Evolutionary conservation across 2,329 filamentous ascomycete species (phyloP).

Genomic region (Trichoderma atrobrunneum): DNA sequence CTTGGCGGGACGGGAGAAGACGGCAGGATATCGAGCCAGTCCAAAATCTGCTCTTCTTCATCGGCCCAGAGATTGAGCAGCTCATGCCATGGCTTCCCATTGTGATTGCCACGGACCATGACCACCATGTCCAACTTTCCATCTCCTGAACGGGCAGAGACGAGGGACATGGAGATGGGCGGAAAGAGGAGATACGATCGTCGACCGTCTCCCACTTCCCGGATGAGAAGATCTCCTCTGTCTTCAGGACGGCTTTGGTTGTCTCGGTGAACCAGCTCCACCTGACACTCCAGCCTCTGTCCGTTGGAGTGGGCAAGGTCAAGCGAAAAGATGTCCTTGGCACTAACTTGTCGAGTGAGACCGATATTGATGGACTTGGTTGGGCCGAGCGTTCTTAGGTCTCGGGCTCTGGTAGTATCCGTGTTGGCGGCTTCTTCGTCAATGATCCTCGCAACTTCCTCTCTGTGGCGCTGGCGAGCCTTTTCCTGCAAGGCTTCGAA

Average conservation of each 20-base stretch:
- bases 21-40: slow-evolving; percentile 83
- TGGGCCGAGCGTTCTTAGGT: slow-evolving; percentile 72
- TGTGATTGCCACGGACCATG: slow-evolving; percentile 75
- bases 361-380: slow-evolving; percentile 71
- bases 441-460: slow-evolving; percentile 69
- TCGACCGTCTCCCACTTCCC: slow-evolving; percentile 75
- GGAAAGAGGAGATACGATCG: slow-evolving; percentile 83
- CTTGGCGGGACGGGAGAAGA: slow-evolving; percentile 48
- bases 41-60: slow-evolving; percentile 71
- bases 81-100: slow-evolving; percentile 75
- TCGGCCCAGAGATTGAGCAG: slow-evolving; percentile 74
- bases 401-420: slow-evolving; percentile 75
- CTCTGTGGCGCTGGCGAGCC: slow-evolving; percentile 61
- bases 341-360: slow-evolving; percentile 75
- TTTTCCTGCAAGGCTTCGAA: slow-evolving; percentile 75
- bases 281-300: slow-evolving; percentile 82
- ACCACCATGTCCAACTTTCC: slow-evolving; percentile 69
- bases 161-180: slow-evolving; percentile 68
- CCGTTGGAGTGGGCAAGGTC: slow-evolving; percentile 84
- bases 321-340: slow-evolving; percentile 86
- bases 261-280: slow-evolving; percentile 84
- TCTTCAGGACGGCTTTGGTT: slow-evolving; percentile 65
- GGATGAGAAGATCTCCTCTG: slow-evolving; percentile 83
- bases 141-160: slow-evolving; percentile 79
- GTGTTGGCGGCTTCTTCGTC: slow-evolving; percentile 86